phyloP scores from a whole-genome alignment of 2,329 filamentous ascomycete genomes.

The Sarocladium kiliense region DNA sequence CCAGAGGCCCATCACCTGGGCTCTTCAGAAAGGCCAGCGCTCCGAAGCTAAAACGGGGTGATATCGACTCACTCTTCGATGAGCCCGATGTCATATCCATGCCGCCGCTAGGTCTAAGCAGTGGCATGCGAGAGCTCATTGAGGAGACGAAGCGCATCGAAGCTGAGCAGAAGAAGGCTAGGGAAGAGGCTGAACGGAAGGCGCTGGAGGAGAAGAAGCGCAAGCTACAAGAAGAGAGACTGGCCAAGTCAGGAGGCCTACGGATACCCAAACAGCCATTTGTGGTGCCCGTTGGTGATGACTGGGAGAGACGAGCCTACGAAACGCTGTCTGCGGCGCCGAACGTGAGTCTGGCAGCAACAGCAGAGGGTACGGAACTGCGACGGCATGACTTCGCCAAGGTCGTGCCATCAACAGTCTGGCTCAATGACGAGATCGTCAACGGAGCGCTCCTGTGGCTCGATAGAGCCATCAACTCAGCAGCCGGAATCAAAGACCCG shows the following conservation, averaged over 20 bases:
- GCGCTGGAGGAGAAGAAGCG: constrained; percentile 19
- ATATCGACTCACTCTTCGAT: constrained; percentile 1
- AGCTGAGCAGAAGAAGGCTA: constrained; percentile 8
- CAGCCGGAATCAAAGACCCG: constrained; percentile 44
- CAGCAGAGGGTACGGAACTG: constrained; percentile 46
- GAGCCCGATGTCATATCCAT: neutral
- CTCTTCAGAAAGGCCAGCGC: neutral
- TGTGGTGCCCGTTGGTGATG: constrained; percentile 21
- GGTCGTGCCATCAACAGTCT: constrained; percentile 50
- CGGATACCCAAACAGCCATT: constrained; percentile 22
- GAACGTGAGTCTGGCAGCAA: constrained; percentile 34
- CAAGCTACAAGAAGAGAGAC: constrained; percentile 20
- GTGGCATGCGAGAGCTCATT: constrained; percentile 7
- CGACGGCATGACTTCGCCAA: constrained; percentile 56
- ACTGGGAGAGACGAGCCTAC: constrained; percentile 21
- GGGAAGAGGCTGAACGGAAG: constrained; percentile 17
- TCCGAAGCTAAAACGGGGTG: neutral
- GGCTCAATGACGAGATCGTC: constrained; percentile 75
- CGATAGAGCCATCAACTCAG: constrained; percentile 52
- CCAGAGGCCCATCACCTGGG: neutral
- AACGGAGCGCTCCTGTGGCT: constrained; percentile 61
- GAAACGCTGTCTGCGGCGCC: constrained; percentile 29
- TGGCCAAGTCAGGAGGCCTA: constrained; percentile 25
- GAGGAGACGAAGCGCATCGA: constrained; percentile 7
- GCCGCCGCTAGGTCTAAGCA: neutral